A percentile compares a stretch with the other conserved stretches of the same genome.
Conservation (phyloP, 2,329 filamentous ascomycete genomes). For the Fusarium vanettenii region DNA sequence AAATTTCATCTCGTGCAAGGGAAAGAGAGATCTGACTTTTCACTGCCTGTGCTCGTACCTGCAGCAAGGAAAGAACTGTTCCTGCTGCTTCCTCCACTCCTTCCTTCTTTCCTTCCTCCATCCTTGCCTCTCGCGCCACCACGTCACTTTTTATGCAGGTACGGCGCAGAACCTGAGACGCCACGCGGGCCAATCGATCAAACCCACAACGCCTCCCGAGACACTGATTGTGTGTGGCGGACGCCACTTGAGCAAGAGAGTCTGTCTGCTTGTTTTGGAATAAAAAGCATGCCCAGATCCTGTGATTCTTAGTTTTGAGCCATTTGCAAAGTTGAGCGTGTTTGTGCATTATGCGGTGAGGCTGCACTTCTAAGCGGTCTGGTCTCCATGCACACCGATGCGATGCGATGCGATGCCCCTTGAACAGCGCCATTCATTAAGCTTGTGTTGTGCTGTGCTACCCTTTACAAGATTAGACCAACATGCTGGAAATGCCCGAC, state of each 20-base stretch:
- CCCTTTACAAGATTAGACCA: neutral
- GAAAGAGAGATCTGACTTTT: neutral
- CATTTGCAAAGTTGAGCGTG: neutral
- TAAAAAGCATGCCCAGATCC: slow-evolving; percentile 1
- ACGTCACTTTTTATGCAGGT: slow-evolving; percentile 44
- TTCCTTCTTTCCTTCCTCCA: neutral
- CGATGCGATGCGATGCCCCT: neutral
- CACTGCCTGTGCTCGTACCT: neutral
- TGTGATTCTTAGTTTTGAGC: neutral
- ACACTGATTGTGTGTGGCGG: slow-evolving; percentile 21
- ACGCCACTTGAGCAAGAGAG: slow-evolving; percentile 30
- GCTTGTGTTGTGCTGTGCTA: slow-evolving; percentile 8
- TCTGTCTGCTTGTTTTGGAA: neutral
- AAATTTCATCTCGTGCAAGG: neutral
- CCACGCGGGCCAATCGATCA: slow-evolving; percentile 46
- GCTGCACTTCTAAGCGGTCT: neutral
- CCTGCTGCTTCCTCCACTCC: neutral
- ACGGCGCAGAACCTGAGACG: slow-evolving; percentile 49
- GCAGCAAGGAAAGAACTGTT: neutral
- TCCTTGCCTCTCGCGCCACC: slow-evolving; percentile 24
- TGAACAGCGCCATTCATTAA: slow-evolving; percentile 3
- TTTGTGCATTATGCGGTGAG: slow-evolving; percentile 14
- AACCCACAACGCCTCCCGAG: slow-evolving; percentile 22
- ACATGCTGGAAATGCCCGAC: slow-evolving; percentile 32
- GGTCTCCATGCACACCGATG: neutral